These are phyloP conservation scores for Paramyrothecium sp. DNA, from an alignment of 2,329 filamentous ascomycete genomes.

Conservation along the genomic window DNA sequence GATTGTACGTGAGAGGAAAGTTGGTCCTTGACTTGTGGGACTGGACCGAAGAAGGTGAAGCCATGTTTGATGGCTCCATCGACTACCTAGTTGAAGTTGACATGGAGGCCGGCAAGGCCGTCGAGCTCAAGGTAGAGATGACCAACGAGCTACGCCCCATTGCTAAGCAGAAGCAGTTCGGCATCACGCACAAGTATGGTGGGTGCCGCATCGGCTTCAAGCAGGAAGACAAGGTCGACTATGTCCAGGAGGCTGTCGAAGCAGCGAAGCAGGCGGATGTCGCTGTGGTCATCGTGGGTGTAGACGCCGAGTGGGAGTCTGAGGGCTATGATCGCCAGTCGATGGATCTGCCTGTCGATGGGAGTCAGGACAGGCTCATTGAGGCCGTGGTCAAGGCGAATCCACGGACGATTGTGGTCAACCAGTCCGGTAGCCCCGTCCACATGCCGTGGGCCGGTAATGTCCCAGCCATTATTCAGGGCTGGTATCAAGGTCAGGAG, in stretches of 20 bases:
- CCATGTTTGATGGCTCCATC: constrained; percentile 68
- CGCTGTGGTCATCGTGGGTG: constrained; percentile 65
- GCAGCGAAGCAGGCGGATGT: constrained; percentile 63
- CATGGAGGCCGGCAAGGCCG: constrained; percentile 56
- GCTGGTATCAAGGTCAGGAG: constrained; percentile 56
- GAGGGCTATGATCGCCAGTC: constrained; percentile 74
- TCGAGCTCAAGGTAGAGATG: constrained; percentile 52
- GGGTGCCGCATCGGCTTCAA: constrained; percentile 72
- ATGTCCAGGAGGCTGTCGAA: constrained; percentile 63
- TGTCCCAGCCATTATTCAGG: constrained; percentile 65
- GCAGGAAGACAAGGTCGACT: constrained; percentile 60
- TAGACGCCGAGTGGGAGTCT: constrained; percentile 74
- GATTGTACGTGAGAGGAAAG: constrained; percentile 58
- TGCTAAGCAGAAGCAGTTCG: constrained; percentile 56
- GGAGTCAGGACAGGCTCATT: constrained; percentile 57
- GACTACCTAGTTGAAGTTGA: constrained; percentile 62
- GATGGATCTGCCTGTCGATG: constrained; percentile 62
- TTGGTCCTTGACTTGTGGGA: constrained; percentile 65
- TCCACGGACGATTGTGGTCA: constrained; percentile 65
- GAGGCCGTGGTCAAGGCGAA: constrained; percentile 62
- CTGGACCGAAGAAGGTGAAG: constrained; percentile 67
- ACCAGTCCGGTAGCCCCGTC: constrained; percentile 33
- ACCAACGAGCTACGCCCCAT: constrained; percentile 62
- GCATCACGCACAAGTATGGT: constrained; percentile 64
- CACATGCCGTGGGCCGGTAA: constrained; percentile 68